Conservation (phyloP, 2,329 filamentous ascomycete genomes). For the Fusarium anthophilum region DNA sequence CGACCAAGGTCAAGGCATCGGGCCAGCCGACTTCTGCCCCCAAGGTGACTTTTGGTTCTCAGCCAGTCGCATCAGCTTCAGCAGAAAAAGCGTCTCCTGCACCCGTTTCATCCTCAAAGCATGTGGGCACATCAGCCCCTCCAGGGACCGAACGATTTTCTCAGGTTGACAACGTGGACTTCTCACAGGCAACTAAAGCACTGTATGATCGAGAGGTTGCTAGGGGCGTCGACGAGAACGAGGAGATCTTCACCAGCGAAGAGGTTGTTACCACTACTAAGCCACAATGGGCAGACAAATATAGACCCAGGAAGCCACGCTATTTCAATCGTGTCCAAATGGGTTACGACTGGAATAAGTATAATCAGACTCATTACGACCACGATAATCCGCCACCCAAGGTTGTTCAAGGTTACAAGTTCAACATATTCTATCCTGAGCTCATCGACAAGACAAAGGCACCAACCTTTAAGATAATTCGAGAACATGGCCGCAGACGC, state of each 20-base stretch:
- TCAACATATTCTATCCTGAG: constrained; percentile 99
- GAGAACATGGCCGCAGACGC: constrained; percentile 87
- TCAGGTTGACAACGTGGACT: constrained; percentile 76
- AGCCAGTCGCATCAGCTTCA: not conserved
- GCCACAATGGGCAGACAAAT: constrained; percentile 84
- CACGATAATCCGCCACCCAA: constrained; percentile 98
- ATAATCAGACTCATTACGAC: constrained; percentile 99
- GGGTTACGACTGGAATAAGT: constrained; percentile 99
- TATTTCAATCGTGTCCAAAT: constrained; percentile 99
- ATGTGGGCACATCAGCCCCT: constrained; percentile 51
- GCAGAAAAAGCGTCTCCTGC: constrained; percentile 11
- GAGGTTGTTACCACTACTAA: constrained; percentile 71
- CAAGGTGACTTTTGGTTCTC: constrained; percentile 2
- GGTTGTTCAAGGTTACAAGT: constrained; percentile 98
- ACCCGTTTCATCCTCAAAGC: constrained; percentile 30
- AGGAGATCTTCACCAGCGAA: constrained; percentile 94
- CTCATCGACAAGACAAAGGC: constrained; percentile 94
- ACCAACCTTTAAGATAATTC: constrained; percentile 94
- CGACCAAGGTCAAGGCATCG: constrained; percentile 65
- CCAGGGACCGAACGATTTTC: constrained; percentile 75
- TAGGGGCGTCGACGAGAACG: constrained; percentile 88
- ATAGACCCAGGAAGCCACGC: constrained; percentile 88
- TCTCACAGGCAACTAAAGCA: constrained; percentile 86
- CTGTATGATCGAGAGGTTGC: constrained; percentile 94
- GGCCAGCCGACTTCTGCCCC: constrained; percentile 15